phyloP scores from a whole-genome alignment of 1,139 yeast genomes.

The Blastobotrys malaysiensis region DNA sequence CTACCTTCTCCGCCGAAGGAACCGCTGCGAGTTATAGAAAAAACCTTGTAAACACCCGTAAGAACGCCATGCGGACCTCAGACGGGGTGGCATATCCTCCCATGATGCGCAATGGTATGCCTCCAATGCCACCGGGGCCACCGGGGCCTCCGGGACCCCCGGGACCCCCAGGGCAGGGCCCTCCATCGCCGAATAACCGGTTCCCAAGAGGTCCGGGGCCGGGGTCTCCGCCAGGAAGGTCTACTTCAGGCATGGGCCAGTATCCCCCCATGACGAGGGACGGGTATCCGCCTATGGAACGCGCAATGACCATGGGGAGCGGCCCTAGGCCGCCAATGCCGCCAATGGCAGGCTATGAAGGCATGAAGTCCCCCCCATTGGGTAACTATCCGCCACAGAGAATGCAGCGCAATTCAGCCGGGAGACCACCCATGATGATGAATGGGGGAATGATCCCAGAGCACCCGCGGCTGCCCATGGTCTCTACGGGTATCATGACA shows the following conservation, averaged over 20 bases:
- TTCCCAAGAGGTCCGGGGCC: not conserved
- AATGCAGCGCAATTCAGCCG: not conserved
- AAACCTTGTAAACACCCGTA: constrained; percentile 29
- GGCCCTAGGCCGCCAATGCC: not conserved
- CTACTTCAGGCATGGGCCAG: not conserved
- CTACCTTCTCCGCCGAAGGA: constrained; percentile 26
- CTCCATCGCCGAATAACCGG: not conserved
- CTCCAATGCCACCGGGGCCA: constrained; percentile 1
- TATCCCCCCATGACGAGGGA: not conserved
- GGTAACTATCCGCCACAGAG: constrained; percentile 7
- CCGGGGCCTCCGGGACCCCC: constrained; percentile 5
- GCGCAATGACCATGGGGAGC: not conserved
- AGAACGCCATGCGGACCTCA: constrained; percentile 22
- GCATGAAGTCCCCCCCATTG: not conserved
- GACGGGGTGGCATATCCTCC: constrained; percentile 20
- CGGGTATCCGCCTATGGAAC: constrained; percentile 2
- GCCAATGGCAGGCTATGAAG: not conserved
- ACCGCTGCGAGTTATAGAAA: constrained; percentile 29
- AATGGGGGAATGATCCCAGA: constrained; percentile 1
- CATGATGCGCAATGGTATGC: constrained; percentile 9
- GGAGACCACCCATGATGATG: not conserved
- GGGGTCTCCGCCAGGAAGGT: not conserved
- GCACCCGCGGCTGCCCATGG: constrained; percentile 16
- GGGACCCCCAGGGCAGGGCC: not conserved
- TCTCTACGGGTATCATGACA: constrained; percentile 20